Conservation (phyloP, 371 early-diverging fungal species). For the Lichtheimia corymbifera region DNA sequence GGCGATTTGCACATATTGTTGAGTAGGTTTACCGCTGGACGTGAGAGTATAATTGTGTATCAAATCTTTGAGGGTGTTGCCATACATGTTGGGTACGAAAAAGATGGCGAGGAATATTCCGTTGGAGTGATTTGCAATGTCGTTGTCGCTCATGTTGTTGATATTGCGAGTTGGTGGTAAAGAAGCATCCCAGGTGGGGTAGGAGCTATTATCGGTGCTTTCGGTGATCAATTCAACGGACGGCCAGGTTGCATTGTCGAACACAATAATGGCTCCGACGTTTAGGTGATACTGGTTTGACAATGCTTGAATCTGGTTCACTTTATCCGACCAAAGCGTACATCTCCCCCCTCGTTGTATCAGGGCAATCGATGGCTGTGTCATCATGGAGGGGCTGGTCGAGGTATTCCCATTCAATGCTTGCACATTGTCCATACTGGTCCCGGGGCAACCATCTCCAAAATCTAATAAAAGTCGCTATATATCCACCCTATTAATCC, state of each 20-base stretch:
- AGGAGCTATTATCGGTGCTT: slow-evolving; percentile 17
- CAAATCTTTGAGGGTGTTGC: slow-evolving; percentile 9
- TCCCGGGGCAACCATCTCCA: slow-evolving; percentile 12
- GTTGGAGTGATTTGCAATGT: slow-evolving; percentile 10
- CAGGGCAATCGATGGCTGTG: slow-evolving; percentile 31
- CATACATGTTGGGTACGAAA: slow-evolving; percentile 31
- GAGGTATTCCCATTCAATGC: slow-evolving; percentile 9
- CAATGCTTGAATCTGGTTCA: slow-evolving; percentile 22
- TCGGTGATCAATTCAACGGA: slow-evolving; percentile 11
- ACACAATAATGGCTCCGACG: slow-evolving; percentile 31
- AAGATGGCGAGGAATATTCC: slow-evolving; percentile 29
- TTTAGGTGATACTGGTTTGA: slow-evolving; percentile 23
- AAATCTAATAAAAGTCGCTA: slow-evolving; percentile 22
- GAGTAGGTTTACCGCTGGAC: neutral
- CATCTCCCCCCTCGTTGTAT: slow-evolving; percentile 27
- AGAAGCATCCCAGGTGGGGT: slow-evolving; percentile 20
- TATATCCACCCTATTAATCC: neutral
- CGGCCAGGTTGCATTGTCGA: slow-evolving; percentile 28
- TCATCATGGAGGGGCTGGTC: slow-evolving; percentile 14
- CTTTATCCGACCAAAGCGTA: slow-evolving; percentile 36
- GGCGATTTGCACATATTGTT: slow-evolving; percentile 13
- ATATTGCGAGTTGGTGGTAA: slow-evolving; percentile 29
- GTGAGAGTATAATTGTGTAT: slow-evolving; percentile 1
- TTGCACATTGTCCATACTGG: slow-evolving; percentile 13
- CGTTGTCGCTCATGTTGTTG: slow-evolving; percentile 37